Conservation (phyloP, 345 rosid genomes). For the Erysimum cheiranthoides region DNA sequence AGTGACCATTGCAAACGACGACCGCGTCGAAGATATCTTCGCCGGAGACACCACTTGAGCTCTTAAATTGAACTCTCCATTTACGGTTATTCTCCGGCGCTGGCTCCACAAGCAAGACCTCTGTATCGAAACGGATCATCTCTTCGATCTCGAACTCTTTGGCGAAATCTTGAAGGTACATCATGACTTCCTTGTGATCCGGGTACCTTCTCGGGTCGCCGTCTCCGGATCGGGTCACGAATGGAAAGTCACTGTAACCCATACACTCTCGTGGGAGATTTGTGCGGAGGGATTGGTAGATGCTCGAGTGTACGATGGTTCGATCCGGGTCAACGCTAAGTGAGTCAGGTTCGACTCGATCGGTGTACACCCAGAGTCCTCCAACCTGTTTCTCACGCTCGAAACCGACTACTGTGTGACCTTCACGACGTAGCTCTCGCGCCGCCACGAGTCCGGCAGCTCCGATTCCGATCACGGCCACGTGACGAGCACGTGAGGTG, state of each 20-base stretch:
- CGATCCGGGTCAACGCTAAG: not conserved
- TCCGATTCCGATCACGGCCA: conserved; percentile 8
- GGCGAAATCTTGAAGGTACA: not conserved
- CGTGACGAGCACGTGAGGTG: not conserved
- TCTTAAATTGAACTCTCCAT: not conserved
- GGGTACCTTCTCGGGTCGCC: conserved; percentile 1
- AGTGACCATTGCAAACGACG: not conserved
- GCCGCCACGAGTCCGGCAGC: conserved; percentile 1
- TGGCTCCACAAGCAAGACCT: not conserved
- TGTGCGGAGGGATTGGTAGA: not conserved
- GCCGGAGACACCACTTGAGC: not conserved
- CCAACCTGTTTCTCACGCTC: not conserved
- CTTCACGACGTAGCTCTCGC: not conserved
- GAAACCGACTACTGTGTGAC: not conserved
- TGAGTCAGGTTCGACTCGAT: not conserved
- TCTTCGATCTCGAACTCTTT: not conserved
- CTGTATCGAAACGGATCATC: not conserved
- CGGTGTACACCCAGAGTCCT: not conserved
- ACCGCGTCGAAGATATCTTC: not conserved
- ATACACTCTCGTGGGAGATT: not conserved
- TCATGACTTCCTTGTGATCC: not conserved
- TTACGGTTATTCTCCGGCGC: not conserved
- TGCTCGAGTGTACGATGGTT: not conserved
- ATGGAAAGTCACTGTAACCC: not conserved
- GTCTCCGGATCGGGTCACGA: not conserved